Percentiles rank a stretch among this genome's conserved stretches.
phyloP scores from a whole-genome alignment of 768 basidiomycete species.

The Termitomyces sp. region DNA sequence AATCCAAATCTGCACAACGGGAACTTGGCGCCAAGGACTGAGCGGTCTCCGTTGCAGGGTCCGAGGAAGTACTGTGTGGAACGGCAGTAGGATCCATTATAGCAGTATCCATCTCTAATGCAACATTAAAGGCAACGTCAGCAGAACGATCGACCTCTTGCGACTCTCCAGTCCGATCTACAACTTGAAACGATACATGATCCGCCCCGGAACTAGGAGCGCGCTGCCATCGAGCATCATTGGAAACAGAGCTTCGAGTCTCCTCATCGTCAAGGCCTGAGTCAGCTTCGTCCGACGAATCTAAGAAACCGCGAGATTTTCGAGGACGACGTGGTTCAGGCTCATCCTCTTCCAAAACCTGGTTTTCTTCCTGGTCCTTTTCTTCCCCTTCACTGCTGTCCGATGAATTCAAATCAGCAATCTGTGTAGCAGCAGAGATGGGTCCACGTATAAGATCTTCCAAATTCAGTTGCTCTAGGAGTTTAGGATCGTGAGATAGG shows the following conservation, averaged over 20 bases:
- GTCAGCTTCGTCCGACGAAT: conserved; percentile 25
- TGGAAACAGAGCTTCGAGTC: not conserved
- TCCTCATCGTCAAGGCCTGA: conserved; percentile 29
- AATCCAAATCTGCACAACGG: not conserved
- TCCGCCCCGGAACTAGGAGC: conserved; percentile 3
- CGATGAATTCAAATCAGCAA: conserved; percentile 30
- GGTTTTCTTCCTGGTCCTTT: conserved; percentile 33
- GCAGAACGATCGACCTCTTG: conserved; percentile 25
- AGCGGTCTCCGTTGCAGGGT: not conserved
- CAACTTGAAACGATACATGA: conserved; percentile 23
- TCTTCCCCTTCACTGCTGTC: conserved; percentile 35
- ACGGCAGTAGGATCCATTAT: not conserved
- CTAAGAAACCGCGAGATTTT: conserved; percentile 12
- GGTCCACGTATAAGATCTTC: conserved; percentile 35
- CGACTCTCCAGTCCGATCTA: conserved; percentile 25
- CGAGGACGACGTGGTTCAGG: conserved; percentile 21
- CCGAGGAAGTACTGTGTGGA: not conserved
- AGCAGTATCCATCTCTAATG: conserved; percentile 25
- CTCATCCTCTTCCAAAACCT: conserved; percentile 28
- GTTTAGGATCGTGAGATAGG: conserved; percentile 16
- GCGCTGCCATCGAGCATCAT: not conserved
- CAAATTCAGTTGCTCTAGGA: conserved; percentile 26
- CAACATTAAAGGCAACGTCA: conserved; percentile 28
- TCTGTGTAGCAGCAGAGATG: conserved; percentile 18
- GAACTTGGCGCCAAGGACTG: conserved; percentile 16